Evolutionary conservation across 2,329 filamentous ascomycete genomes (phyloP).

Genomic region (Dactylellina cionopaga): DNA sequence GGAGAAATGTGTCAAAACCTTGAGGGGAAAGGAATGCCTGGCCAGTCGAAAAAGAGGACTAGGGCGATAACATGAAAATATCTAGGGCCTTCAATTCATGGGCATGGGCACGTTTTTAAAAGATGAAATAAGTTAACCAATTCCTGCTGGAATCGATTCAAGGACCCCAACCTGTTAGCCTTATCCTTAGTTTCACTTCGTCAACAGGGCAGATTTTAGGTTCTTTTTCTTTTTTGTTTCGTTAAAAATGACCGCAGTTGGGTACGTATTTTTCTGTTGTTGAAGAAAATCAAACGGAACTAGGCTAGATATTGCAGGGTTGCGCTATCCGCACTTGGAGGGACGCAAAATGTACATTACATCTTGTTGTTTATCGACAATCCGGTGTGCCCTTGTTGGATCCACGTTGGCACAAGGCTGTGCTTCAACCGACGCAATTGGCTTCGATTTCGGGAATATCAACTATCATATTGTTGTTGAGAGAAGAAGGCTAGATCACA

Average conservation of each 20-base stretch:
- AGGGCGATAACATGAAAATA: constrained; percentile 37
- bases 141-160: constrained; percentile 29
- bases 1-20: constrained; percentile 38
- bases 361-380: constrained; percentile 1
- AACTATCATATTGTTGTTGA: constrained; percentile 17
- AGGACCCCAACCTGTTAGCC: constrained; percentile 39
- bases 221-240: constrained; percentile 16
- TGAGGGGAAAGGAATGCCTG: constrained; percentile 27
- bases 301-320: constrained; percentile 22
- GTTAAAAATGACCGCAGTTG: constrained; percentile 50
- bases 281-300: constrained; percentile 20
- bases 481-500: constrained; percentile 31
- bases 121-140: constrained; percentile 19
- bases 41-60: constrained; percentile 28
- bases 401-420: constrained; percentile 53
- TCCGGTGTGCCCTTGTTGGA: constrained; percentile 37
- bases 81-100: constrained; percentile 26
- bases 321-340: constrained; percentile 50
- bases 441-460: constrained; percentile 22
- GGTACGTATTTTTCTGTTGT: constrained; percentile 36
- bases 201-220: constrained; percentile 26
- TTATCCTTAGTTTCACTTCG: constrained; percentile 22
- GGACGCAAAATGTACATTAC: constrained; percentile 30
- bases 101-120: constrained; percentile 49
- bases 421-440: constrained; percentile 49